phyloP scores from a whole-genome alignment of 1,284 basidiomycete species.

The Boletus sp. region DNA sequence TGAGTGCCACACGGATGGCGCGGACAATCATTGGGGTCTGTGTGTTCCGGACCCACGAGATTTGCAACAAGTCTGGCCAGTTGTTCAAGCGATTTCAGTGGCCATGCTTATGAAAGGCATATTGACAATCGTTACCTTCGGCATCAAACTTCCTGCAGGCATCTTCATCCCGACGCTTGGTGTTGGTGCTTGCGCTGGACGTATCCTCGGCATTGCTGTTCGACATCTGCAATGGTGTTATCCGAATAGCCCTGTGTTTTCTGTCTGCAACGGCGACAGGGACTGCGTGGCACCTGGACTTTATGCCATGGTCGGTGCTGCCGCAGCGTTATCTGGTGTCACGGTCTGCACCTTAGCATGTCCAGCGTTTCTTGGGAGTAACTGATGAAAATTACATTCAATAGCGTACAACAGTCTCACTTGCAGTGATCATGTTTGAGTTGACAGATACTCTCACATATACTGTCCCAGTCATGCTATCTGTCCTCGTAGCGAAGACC shows the following conservation, averaged over 20 bases:
- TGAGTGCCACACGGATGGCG: slow-evolving; percentile 66
- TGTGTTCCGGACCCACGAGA: slow-evolving; percentile 69
- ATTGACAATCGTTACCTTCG: slow-evolving; percentile 91
- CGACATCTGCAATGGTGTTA: slow-evolving; percentile 75
- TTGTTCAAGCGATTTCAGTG: slow-evolving; percentile 65
- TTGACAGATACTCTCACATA: slow-evolving; percentile 94
- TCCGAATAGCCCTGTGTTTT: slow-evolving; percentile 65
- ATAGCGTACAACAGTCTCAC: slow-evolving; percentile 83
- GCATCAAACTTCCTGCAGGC: slow-evolving; percentile 91
- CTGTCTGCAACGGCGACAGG: slow-evolving; percentile 60
- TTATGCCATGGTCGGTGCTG: slow-evolving; percentile 93
- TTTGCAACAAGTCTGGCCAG: slow-evolving; percentile 57
- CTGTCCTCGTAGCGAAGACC: slow-evolving; percentile 90
- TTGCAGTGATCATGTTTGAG: slow-evolving; percentile 99
- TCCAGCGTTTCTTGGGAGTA: not conserved
- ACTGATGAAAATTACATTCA: slow-evolving; percentile 11
- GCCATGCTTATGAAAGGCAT: slow-evolving; percentile 82
- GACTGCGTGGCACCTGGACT: slow-evolving; percentile 81
- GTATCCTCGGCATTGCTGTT: slow-evolving; percentile 83
- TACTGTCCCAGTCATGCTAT: slow-evolving; percentile 92
- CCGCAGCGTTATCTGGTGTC: slow-evolving; percentile 84
- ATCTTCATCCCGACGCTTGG: slow-evolving; percentile 98
- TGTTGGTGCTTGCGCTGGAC: slow-evolving; percentile 94
- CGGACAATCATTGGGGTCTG: slow-evolving; percentile 62
- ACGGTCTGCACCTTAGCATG: slow-evolving; percentile 52